phyloP scores from a whole-genome alignment of 2,329 filamentous ascomycete species.

The Pseudogymnoascus destructans region DNA sequence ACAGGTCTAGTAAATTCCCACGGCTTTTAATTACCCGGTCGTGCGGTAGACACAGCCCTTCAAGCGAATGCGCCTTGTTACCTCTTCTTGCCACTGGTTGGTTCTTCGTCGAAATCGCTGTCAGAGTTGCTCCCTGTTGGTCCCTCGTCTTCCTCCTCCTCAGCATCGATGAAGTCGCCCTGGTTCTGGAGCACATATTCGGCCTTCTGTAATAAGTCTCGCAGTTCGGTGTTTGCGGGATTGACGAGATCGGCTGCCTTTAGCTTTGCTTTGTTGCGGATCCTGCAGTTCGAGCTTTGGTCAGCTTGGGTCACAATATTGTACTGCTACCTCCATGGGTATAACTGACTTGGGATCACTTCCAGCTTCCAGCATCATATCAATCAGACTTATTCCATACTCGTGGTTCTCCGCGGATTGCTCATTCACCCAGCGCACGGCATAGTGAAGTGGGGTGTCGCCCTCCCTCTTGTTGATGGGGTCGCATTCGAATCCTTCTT shows the following conservation, averaged over 20 bases:
- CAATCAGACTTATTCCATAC: constrained; percentile 53
- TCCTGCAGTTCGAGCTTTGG: constrained; percentile 23
- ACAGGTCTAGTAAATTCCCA: not conserved
- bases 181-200: constrained; percentile 50
- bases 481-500: constrained; percentile 76
- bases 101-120: constrained; percentile 7
- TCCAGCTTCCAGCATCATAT: constrained; percentile 75
- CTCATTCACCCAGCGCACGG: constrained; percentile 62
- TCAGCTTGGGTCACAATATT: not conserved
- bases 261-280: constrained; percentile 60
- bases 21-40: not conserved
- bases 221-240: constrained; percentile 50
- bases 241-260: constrained; percentile 62
- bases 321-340: not conserved
- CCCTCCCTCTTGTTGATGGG: constrained; percentile 55
- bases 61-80: constrained; percentile 4
- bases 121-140: constrained; percentile 3
- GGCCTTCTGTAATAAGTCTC: constrained; percentile 52
- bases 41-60: not conserved
- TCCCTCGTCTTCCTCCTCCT: constrained; percentile 14
- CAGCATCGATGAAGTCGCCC: constrained; percentile 39
- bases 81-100: constrained; percentile 10
- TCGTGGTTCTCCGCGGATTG: constrained; percentile 49
- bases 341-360: constrained; percentile 38
- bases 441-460: constrained; percentile 70